Base-by-base conservation (phyloP, 75 land plant genomes). In the Sequoia sempervirens region DNA sequence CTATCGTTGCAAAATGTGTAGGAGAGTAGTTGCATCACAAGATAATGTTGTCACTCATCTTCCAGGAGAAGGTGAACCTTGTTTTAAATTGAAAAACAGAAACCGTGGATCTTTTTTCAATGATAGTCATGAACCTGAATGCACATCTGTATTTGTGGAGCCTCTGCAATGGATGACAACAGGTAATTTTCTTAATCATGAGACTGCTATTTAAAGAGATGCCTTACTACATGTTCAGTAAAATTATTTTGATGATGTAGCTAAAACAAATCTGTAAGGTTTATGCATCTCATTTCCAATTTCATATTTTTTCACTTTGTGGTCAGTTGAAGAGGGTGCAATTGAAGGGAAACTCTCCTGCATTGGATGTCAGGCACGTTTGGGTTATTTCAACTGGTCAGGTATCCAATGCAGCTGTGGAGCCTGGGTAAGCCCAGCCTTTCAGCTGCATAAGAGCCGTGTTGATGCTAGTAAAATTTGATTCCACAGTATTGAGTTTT, bases 401-500 rank as follows among this genome's bases (percentile, higher is more conserved):
- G 99, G 99, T 12, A 85, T 92, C 58, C 99, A 96, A 83, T 97
- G 99, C 88, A 96, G 94, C 81, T 97, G 99, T 64, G 98, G 99
- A 7, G 88, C 98, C 70, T 95, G 99, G 98, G 90, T 97, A 64
- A 92, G 87, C 73, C 99, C 99, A 47, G 99, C 98, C 26, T 97
- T 97, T 87, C 99, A 97, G 89, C 91, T 97, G n/a, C 96, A 95
- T 74, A 97, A 94, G 84, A 87, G 96, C 81, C 91, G 91, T 37
- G 89, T 97, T 1, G 99, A 97, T 85, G 80, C 89, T 37, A 87
- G 92, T 82, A 88, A 50, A 43, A 37, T 84, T 73, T 83, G 84
- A 83, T 34, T 28, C 4, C 56, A 61, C 66, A 81, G 30, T 34
- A 11, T 81, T 32, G 2, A 70, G 32, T 70, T 28, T 70, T 11